Percentiles rank a stretch among this genome's conserved stretches.
Evolutionary conservation across 2,329 filamentous ascomycete genomes (phyloP).

Genomic region (Lasiodiplodia sp.): DNA sequence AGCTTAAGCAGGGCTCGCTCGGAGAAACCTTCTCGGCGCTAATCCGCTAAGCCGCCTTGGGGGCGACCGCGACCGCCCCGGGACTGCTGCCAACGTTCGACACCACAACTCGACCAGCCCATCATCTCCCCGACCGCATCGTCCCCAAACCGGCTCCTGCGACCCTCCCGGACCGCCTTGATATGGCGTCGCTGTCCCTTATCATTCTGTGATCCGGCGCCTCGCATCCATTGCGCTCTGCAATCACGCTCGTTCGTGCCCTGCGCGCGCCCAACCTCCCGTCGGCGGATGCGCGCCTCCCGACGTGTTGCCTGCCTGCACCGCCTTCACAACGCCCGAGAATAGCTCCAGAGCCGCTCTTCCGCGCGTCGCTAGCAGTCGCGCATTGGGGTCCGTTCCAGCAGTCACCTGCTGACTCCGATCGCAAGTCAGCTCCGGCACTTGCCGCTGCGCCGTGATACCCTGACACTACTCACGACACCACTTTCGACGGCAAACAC

Average conservation of each 20-base stretch:
- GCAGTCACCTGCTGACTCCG: conserved; percentile 31
- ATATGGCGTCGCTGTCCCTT: conserved; percentile 25
- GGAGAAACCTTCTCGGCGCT: conserved; percentile 30
- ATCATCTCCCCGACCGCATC: conserved; percentile 28
- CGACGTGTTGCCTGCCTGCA: conserved; percentile 11
- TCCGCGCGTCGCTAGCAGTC: conserved; percentile 20
- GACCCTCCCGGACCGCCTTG: conserved; percentile 24
- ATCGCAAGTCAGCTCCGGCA: conserved; percentile 40
- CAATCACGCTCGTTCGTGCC: conserved; percentile 29
- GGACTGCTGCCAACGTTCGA: conserved; percentile 25
- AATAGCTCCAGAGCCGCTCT: conserved; percentile 12
- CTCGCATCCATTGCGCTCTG: conserved; percentile 27
- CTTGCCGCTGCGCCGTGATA: conserved; percentile 36
- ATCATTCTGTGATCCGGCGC: conserved; percentile 20
- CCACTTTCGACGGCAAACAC: conserved; percentile 8
- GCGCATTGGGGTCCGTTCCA: conserved; percentile 28
- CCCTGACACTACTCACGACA: conserved; percentile 28
- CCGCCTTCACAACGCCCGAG: conserved; percentile 3
- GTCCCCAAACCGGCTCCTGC: conserved; percentile 26
- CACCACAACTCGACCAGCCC: conserved; percentile 31
- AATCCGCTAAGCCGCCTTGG: conserved; percentile 24
- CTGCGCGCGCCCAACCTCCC: conserved; percentile 30
- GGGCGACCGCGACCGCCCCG: conserved; percentile 19
- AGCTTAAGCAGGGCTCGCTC: conserved; percentile 29
- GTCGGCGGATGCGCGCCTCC: conserved; percentile 27